Evolutionary conservation across 1,284 basidiomycete genomes (phyloP).

Genomic region (Hypsizygus ulmarius): DNA sequence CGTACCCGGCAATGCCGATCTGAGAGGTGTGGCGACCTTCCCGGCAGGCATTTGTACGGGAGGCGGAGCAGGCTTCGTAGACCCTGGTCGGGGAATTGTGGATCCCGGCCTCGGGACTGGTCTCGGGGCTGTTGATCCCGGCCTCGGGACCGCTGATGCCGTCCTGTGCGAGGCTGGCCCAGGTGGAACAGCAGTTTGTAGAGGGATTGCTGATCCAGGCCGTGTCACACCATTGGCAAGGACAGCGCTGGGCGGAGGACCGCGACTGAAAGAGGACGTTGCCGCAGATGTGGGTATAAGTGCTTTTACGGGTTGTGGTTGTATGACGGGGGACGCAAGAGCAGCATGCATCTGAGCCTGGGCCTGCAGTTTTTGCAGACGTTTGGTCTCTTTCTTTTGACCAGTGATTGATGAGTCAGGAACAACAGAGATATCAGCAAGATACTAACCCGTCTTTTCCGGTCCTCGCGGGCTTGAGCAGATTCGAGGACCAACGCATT

Average conservation of each 20-base stretch:
- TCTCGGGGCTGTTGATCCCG: slow-evolving; percentile 13
- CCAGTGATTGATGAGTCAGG: slow-evolving; percentile 1
- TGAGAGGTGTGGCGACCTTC: slow-evolving; percentile 21
- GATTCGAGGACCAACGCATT: slow-evolving; percentile 62
- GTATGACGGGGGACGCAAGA: slow-evolving; percentile 26
- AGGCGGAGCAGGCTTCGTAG: slow-evolving; percentile 16
- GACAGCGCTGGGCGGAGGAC: slow-evolving; percentile 16
- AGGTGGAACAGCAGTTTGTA: slow-evolving; percentile 10
- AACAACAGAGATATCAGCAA: slow-evolving; percentile 5
- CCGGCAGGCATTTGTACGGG: slow-evolving; percentile 18
- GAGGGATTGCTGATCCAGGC: slow-evolving; percentile 16
- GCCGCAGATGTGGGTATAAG: slow-evolving; percentile 35
- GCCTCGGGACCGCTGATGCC: slow-evolving; percentile 13
- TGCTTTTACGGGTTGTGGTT: slow-evolving; percentile 36
- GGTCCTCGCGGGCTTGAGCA: slow-evolving; percentile 73
- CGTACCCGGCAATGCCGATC: slow-evolving; percentile 18
- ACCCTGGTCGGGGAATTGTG: slow-evolving; percentile 27
- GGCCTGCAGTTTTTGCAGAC: slow-evolving; percentile 60
- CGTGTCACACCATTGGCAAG: slow-evolving; percentile 22
- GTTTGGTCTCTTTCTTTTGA: slow-evolving; percentile 68
- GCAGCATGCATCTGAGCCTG: slow-evolving; percentile 33
- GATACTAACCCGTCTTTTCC: slow-evolving; percentile 67
- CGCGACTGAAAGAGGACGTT: slow-evolving; percentile 25
- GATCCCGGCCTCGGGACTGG: slow-evolving; percentile 31
- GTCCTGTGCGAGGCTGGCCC: slow-evolving; percentile 9